Conservation (phyloP, 2,329 filamentous ascomycete genomes). For the Volutella citrinella region DNA sequence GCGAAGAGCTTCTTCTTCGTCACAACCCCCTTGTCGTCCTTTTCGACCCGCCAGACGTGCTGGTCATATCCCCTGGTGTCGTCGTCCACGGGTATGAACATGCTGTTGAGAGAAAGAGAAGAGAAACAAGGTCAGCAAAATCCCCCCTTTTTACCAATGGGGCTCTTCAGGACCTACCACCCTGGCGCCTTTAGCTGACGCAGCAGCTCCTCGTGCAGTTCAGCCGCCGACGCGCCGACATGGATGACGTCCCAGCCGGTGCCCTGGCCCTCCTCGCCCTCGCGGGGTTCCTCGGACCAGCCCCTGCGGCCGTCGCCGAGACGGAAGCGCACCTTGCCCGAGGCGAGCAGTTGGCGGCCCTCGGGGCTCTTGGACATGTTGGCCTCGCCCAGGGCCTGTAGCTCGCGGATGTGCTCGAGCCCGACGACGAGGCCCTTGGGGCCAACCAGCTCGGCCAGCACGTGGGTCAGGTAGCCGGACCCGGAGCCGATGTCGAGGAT, state of each 20-base stretch:
- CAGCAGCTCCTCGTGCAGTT: slow-evolving; percentile 69
- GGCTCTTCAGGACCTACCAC: slow-evolving; percentile 38
- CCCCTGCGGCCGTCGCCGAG: slow-evolving; percentile 72
- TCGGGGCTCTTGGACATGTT: slow-evolving; percentile 65
- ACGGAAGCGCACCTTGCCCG: slow-evolving; percentile 67
- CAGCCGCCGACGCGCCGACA: slow-evolving; percentile 80
- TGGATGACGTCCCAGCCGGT: slow-evolving; percentile 87
- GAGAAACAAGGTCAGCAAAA: no score
- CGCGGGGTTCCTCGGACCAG: slow-evolving; percentile 44
- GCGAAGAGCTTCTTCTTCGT: slow-evolving; percentile 62
- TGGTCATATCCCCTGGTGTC: slow-evolving; percentile 47
- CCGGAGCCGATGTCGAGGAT: slow-evolving; percentile 74
- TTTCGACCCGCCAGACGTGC: slow-evolving; percentile 72
- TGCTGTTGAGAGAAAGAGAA: slow-evolving; percentile 40
- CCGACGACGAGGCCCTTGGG: slow-evolving; percentile 57
- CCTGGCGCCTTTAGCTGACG: slow-evolving; percentile 78
- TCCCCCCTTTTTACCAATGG: fast-evolving
- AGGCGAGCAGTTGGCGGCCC: slow-evolving; percentile 58
- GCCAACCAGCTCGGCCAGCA: slow-evolving; percentile 75
- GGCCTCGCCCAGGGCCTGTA: slow-evolving; percentile 58
- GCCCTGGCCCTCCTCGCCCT: slow-evolving; percentile 45
- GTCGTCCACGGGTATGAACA: slow-evolving; percentile 76
- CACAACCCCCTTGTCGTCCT: slow-evolving; percentile 62
- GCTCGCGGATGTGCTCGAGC: slow-evolving; percentile 67
- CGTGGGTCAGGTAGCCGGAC: slow-evolving; percentile 81